A percentile compares a stretch with the other conserved stretches of the same genome.
These are phyloP conservation scores for Apiospora marii DNA, from an alignment of 2,329 filamentous ascomycete species.

Conservation along the genomic window DNA sequence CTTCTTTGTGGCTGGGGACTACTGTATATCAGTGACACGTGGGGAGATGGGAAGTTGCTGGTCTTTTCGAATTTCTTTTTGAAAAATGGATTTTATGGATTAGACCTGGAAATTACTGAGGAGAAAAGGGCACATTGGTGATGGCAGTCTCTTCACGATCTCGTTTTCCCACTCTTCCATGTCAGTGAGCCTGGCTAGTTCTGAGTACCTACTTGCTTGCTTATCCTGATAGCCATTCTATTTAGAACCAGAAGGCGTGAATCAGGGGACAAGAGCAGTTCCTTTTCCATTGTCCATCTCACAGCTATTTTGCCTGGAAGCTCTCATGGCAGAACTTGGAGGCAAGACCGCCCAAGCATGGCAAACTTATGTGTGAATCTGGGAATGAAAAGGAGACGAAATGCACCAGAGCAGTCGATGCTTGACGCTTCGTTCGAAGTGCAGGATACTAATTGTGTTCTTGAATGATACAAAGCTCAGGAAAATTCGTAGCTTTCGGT, in stretches of 20 bases:
- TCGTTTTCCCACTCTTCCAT: background rate
- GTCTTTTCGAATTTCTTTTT: too few species aligned
- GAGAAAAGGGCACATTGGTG: background rate
- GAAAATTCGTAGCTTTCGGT: background rate
- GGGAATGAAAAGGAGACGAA: too few species aligned
- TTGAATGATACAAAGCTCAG: background rate
- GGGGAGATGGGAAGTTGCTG: background rate
- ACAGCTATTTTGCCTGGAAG: background rate
- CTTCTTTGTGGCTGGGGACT: background rate
- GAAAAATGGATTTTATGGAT: background rate
- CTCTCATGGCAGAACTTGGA: background rate
- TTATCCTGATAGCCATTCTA: background rate
- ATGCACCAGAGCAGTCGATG: background rate
- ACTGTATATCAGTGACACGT: background rate
- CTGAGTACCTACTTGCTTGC: background rate
- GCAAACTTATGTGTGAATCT: background rate
- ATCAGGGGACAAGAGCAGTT: background rate
- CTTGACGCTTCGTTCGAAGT: background rate
- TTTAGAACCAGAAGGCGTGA: background rate
- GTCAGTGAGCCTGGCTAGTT: background rate
- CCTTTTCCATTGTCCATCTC: background rate
- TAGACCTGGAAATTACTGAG: background rate
- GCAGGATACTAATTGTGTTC: background rate
- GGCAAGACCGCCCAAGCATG: background rate
- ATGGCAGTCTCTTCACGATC: background rate